phyloP scores from a whole-genome alignment of 306 rosid genomes.

The Citrullus amarus region DNA sequence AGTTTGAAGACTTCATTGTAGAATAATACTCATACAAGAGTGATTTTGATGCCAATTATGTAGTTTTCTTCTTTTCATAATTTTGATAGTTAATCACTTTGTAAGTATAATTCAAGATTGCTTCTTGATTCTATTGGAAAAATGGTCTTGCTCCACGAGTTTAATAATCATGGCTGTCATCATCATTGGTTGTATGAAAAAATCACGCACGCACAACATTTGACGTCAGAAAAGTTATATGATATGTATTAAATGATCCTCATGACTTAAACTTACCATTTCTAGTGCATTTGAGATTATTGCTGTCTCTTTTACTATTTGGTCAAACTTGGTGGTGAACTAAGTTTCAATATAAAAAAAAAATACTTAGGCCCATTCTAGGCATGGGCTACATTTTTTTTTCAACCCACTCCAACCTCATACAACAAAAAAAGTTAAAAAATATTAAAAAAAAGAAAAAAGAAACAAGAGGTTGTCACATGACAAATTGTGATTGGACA shows the following conservation, averaged over 20 bases:
- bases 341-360: neutral
- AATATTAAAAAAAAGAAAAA: too few species aligned
- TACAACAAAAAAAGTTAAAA: too few species aligned
- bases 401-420: too few species aligned
- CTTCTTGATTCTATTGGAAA: neutral
- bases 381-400: too few species aligned
- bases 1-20: neutral
- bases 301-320: neutral
- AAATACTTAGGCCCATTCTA: too few species aligned
- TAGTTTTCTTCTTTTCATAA: neutral
- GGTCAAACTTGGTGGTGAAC: neutral
- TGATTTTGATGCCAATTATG: neutral
- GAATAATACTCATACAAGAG: neutral
- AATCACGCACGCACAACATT: neutral
- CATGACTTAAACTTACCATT: neutral
- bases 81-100: neutral
- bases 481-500: too few species aligned
- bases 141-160: neutral
- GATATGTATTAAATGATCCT: neutral
- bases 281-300: neutral
- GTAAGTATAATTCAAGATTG: neutral
- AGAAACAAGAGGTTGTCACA: too few species aligned
- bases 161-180: neutral
- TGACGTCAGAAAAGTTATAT: neutral
- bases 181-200: neutral